phyloP scores from a whole-genome alignment of 768 basidiomycete genomes.

The Macrolepiota fuliginosa region DNA sequence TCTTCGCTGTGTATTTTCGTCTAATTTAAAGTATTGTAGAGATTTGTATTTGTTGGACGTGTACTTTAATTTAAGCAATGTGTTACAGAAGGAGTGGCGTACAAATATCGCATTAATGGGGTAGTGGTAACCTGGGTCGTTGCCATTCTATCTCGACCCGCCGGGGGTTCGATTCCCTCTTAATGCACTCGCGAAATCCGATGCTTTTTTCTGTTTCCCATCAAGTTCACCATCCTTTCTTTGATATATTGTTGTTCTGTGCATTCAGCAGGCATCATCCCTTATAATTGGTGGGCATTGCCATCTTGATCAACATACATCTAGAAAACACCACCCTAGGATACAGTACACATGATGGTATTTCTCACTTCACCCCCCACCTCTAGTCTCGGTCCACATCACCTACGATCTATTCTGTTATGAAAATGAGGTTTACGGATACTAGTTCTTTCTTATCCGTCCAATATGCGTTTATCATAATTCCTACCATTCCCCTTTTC shows the following conservation, averaged over 20 bases:
- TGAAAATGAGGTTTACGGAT: no score
- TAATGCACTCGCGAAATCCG: slow-evolving; percentile 31
- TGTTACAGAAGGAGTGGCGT: neutral
- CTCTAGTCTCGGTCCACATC: no score
- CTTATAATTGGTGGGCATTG: no score
- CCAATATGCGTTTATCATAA: no score
- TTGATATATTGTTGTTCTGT: neutral
- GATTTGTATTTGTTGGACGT: neutral
- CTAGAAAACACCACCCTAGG: no score
- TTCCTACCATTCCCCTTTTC: no score
- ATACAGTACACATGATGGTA: no score
- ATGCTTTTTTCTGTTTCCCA: neutral
- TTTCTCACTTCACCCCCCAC: no score
- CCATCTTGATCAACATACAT: no score
- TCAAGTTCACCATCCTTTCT: neutral
- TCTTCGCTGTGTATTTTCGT: neutral
- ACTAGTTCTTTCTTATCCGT: no score
- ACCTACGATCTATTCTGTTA: no score
- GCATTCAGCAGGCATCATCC: no score
- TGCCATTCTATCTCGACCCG: slow-evolving; percentile 53
- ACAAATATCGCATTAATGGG: slow-evolving; percentile 14
- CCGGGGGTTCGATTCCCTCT: slow-evolving; percentile 87
- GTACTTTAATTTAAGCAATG: neutral
- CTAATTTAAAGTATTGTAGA: neutral
- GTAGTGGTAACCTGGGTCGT: slow-evolving; percentile 22